Conservation (phyloP, 148 eudicot species). For the Nepenthes mirabilis region DNA sequence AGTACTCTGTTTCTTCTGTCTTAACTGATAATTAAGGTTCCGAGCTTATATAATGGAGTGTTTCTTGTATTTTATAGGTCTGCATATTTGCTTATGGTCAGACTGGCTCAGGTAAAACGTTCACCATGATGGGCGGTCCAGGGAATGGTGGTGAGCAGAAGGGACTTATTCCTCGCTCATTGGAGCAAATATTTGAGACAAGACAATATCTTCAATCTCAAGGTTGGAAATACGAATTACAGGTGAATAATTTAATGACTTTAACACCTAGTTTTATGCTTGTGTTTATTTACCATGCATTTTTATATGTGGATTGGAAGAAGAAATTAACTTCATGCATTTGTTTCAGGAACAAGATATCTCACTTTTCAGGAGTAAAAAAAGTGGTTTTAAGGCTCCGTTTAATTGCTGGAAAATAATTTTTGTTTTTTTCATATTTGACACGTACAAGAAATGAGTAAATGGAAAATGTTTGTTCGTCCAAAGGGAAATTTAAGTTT, state of each 20-base stretch:
- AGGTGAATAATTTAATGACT: constrained; percentile 30
- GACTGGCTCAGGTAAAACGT: constrained; percentile 96
- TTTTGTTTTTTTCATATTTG: no score
- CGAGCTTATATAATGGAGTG: background rate
- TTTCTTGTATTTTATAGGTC: constrained; percentile 31
- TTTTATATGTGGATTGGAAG: no score
- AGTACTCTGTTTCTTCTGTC: background rate
- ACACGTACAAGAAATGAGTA: no score
- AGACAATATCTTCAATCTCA: constrained; percentile 64
- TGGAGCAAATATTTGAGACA: constrained; percentile 84
- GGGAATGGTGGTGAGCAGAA: constrained; percentile 43
- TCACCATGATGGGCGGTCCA: constrained; percentile 97
- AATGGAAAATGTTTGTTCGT: no score
- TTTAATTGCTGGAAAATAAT: no score
- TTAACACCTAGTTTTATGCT: no score
- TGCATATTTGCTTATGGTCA: constrained; percentile 98
- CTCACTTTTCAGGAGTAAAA: no score
- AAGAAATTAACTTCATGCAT: no score
- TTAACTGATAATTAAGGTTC: background rate
- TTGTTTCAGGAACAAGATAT: no score
- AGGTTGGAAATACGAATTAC: constrained; percentile 97
- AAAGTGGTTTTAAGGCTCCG: no score
- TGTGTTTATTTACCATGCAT: no score
- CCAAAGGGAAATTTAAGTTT: no score
- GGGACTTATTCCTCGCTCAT: constrained; percentile 87